These are phyloP conservation scores for Neurospora sp. DNA, from an alignment of 495 filamentous ascomycete genomes.

Conservation along the genomic window DNA sequence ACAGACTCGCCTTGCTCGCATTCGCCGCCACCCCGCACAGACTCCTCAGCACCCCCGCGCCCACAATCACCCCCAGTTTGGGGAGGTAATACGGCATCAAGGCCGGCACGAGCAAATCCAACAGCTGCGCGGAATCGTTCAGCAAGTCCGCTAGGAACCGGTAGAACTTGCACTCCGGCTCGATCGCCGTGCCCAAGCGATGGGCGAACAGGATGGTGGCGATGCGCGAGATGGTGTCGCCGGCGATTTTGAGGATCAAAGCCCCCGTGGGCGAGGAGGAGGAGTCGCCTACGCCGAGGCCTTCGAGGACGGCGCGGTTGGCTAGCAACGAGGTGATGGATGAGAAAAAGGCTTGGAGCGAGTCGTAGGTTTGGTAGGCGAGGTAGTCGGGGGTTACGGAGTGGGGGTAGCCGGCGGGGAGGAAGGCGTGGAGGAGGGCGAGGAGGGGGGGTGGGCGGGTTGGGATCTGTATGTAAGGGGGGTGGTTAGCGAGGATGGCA, in stretches of 20 bases:
- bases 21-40: slow-evolving; percentile 85
- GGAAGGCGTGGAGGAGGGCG: slow-evolving; percentile 59
- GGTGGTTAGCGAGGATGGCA: neutral
- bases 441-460: slow-evolving; percentile 10
- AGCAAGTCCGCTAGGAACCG: slow-evolving; percentile 83
- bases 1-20: slow-evolving; percentile 81
- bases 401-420: slow-evolving; percentile 88
- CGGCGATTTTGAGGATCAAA: slow-evolving; percentile 73
- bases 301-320: slow-evolving; percentile 82
- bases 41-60: slow-evolving; percentile 65
- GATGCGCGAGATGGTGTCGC: slow-evolving; percentile 74
- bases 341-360: slow-evolving; percentile 89
- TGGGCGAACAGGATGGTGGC: slow-evolving; percentile 91
- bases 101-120: slow-evolving; percentile 78
- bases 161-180: slow-evolving; percentile 92
- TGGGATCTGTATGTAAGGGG: neutral
- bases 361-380: slow-evolving; percentile 63
- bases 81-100: slow-evolving; percentile 47
- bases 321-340: slow-evolving; percentile 84
- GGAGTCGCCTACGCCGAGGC: slow-evolving; percentile 84
- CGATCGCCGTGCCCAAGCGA: slow-evolving; percentile 72
- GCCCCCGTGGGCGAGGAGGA: slow-evolving; percentile 77
- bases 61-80: slow-evolving; percentile 61
- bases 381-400: slow-evolving; percentile 87
- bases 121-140: slow-evolving; percentile 82